phyloP scores from a whole-genome alignment of 768 basidiomycete species.

The Calocybe cyanea region DNA sequence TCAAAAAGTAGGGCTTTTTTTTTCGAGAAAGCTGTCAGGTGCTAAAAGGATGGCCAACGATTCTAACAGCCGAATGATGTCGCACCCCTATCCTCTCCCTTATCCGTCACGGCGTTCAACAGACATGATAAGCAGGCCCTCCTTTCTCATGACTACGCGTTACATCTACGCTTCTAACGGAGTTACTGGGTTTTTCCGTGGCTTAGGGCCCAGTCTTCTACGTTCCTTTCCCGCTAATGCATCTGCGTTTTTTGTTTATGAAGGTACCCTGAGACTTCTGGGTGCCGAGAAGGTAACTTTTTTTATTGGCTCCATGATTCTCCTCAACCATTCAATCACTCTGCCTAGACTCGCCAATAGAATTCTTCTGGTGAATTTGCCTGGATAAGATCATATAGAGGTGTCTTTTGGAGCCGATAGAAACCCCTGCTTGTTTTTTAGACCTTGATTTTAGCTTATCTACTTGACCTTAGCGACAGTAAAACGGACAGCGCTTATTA shows the following conservation, averaged over 20 bases:
- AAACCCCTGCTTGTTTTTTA: no score
- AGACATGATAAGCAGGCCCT: conserved; percentile 31
- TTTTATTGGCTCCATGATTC: conserved; percentile 5
- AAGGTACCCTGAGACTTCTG: conserved; percentile 61
- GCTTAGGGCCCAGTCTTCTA: conserved; percentile 62
- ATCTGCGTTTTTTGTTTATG: conserved; percentile 75
- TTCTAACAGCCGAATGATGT: conserved; percentile 58
- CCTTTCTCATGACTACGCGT: conserved; percentile 46
- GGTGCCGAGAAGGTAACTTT: conserved; percentile 69
- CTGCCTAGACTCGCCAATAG: conserved; percentile 40
- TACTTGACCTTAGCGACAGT: no score
- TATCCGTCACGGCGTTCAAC: conserved; percentile 32
- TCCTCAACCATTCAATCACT: no score
- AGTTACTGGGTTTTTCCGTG: conserved; percentile 56
- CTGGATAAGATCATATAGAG: no score
- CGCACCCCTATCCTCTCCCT: conserved; percentile 44
- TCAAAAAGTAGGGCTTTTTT: conserved; percentile 63
- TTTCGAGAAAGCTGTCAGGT: conserved; percentile 3
- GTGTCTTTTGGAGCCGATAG: no score
- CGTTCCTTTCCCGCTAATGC: conserved; percentile 80
- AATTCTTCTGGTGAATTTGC: no score
- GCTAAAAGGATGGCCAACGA: conserved; percentile 12
- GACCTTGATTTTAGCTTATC: no score
- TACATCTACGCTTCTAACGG: conserved; percentile 54
- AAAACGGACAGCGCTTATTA: no score